Evolutionary conservation across 192 early-diverging fungal genomes (phyloP).

Genomic region (Dimargaris verticillata): DNA sequence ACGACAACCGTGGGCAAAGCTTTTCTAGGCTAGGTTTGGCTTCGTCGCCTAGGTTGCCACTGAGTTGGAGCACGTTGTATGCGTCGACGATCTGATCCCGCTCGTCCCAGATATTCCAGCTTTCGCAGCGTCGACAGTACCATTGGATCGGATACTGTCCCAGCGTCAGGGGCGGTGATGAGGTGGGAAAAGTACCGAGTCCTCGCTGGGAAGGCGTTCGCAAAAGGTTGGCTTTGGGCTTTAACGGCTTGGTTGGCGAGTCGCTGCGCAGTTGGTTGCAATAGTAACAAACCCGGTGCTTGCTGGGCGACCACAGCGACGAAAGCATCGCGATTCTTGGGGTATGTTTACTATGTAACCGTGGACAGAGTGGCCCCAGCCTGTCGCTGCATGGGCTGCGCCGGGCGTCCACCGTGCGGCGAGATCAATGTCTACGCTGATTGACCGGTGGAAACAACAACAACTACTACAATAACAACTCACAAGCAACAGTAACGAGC

Average conservation of each 20-base stretch:
- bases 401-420: too few relatives aligned
- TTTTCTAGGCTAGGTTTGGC: too few relatives aligned
- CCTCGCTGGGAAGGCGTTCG: slow-evolving; percentile 13
- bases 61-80: slow-evolving; percentile 21
- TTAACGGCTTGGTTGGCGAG: too few relatives aligned
- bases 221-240: slow-evolving; percentile 7
- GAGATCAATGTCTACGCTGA: too few relatives aligned
- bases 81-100: slow-evolving; percentile 20
- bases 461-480: too few relatives aligned
- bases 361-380: too few relatives aligned
- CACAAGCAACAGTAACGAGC: too few relatives aligned
- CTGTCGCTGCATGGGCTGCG: too few relatives aligned
- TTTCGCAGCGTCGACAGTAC: slow-evolving; percentile 21
- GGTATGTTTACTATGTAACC: too few relatives aligned
- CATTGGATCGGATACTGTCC: slow-evolving; percentile 14
- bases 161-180: slow-evolving; percentile 13
- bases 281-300: slow-evolving; percentile 1
- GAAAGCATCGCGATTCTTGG: not conserved
- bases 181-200: slow-evolving; percentile 27
- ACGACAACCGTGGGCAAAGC: too few relatives aligned
- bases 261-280: not conserved
- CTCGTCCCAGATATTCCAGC: slow-evolving; percentile 20
- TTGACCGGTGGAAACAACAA: too few relatives aligned
- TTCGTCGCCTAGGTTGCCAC: slow-evolving; percentile 2
- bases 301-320: not conserved